These are phyloP conservation scores for Sphaerobolus stellatus DNA, from an alignment of 1,284 basidiomycete genomes.

Conservation along the genomic window DNA sequence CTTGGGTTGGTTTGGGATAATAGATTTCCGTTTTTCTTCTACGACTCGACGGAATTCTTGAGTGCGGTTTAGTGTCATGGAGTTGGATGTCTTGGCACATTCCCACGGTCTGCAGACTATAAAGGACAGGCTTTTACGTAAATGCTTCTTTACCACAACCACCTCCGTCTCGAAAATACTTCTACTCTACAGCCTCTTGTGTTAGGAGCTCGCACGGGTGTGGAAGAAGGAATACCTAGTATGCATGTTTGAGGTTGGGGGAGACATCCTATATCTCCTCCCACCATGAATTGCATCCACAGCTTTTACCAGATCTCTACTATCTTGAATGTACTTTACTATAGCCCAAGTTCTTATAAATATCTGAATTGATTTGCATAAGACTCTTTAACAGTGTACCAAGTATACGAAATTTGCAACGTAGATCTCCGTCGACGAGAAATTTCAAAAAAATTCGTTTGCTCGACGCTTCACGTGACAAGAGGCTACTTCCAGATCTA, in stretches of 20 bases:
- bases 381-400: too few species aligned
- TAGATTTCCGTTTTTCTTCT: constrained; percentile 37
- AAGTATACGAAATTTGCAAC: too few species aligned
- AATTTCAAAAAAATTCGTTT: too few species aligned
- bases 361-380: background rate
- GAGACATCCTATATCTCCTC: background rate
- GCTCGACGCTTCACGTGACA: too few species aligned
- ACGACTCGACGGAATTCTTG: constrained; percentile 56
- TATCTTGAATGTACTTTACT: background rate
- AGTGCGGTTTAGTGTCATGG: constrained; percentile 45
- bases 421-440: background rate
- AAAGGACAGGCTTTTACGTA: constrained; percentile 5
- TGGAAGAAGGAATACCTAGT: constrained; percentile 3
- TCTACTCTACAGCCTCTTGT: constrained; percentile 8
- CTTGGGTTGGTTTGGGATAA: constrained; percentile 24
- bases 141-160: constrained; percentile 13
- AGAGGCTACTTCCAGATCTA: background rate
- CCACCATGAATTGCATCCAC: constrained; percentile 13
- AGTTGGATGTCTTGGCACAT: background rate
- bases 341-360: background rate
- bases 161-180: constrained; percentile 9
- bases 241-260: constrained; percentile 12
- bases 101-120: constrained; percentile 9
- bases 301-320: constrained; percentile 4
- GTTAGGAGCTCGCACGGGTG: constrained; percentile 10